Evolutionary conservation across 148 eudicot species (phyloP).

Genomic region (Amaranthus palmeri): DNA sequence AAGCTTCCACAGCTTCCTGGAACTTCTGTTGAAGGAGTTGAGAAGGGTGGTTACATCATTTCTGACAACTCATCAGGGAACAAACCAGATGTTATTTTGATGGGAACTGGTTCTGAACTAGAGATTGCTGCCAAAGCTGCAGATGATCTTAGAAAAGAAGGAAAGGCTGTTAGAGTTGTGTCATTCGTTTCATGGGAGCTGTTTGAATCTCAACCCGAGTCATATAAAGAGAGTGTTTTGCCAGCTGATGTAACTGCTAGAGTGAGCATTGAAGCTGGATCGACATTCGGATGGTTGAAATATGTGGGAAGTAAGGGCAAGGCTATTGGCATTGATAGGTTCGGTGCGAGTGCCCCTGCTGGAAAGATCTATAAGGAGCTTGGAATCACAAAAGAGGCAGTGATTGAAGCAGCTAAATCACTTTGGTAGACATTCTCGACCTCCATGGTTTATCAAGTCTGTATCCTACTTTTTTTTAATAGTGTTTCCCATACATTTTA

Average conservation of each 20-base stretch:
- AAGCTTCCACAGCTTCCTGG: conserved; percentile 81
- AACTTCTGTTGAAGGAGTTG: conserved; percentile 80
- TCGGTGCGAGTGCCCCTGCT: conserved; percentile 98
- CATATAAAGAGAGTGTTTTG: conserved; percentile 81
- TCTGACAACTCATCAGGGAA: conserved; percentile 71
- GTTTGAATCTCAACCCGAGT: conserved; percentile 68
- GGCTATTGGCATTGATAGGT: conserved; percentile 83
- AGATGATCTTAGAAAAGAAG: conserved; percentile 90
- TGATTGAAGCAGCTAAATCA: conserved; percentile 79
- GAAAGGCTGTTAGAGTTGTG: conserved; percentile 87
- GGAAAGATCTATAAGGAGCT: conserved; percentile 84
- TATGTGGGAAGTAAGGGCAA: conserved; percentile 66
- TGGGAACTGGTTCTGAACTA: conserved; percentile 89
- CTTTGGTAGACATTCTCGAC: conserved; percentile 30
- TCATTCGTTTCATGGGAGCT: conserved; percentile 95
- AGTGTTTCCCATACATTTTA: conserved; percentile 8
- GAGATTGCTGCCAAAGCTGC: conserved; percentile 85
- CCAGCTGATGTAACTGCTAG: conserved; percentile 72
- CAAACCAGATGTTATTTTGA: conserved; percentile 88
- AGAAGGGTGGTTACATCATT: conserved; percentile 71
- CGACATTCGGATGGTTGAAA: conserved; percentile 87
- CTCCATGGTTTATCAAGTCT: background rate
- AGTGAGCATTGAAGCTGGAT: conserved; percentile 95
- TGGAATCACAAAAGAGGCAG: conserved; percentile 86
- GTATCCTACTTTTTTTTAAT: conserved; percentile 8